phyloP scores from a whole-genome alignment of 1,284 basidiomycete genomes.

The Mycosarcoma maydis region DNA sequence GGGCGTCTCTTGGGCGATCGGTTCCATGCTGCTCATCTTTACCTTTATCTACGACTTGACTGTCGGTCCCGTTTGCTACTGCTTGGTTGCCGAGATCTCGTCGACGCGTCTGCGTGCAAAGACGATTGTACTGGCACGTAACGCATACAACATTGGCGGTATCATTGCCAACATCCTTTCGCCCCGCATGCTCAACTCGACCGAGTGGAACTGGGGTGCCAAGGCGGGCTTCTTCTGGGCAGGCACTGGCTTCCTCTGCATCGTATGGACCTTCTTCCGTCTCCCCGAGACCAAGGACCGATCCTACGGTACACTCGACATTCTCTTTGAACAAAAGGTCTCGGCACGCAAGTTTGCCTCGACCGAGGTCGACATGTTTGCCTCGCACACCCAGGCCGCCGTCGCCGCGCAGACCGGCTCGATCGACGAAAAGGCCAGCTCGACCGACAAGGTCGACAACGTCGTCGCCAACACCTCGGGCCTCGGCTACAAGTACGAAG shows the following conservation, averaged over 20 bases:
- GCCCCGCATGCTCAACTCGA: slow-evolving; percentile 69
- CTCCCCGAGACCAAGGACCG: slow-evolving; percentile 68
- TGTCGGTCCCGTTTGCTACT: slow-evolving; percentile 69
- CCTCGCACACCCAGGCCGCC: slow-evolving; percentile 23
- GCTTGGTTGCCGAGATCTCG: slow-evolving; percentile 69
- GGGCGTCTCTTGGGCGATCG: slow-evolving; percentile 66
- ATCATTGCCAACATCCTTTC: slow-evolving; percentile 68
- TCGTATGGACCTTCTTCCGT: slow-evolving; percentile 66
- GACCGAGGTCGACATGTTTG: slow-evolving; percentile 64
- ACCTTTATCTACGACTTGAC: slow-evolving; percentile 68
- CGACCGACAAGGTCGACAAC: slow-evolving; percentile 32
- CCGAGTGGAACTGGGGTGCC: slow-evolving; percentile 68
- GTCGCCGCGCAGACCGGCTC: slow-evolving; percentile 4
- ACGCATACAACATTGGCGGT: slow-evolving; percentile 67
- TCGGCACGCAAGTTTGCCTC: slow-evolving; percentile 66
- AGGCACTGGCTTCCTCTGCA: slow-evolving; percentile 66
- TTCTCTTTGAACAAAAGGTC: slow-evolving; percentile 66
- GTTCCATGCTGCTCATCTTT: slow-evolving; percentile 69
- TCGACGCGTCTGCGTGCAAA: slow-evolving; percentile 71
- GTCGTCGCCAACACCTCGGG: slow-evolving; percentile 33
- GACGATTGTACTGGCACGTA: slow-evolving; percentile 71
- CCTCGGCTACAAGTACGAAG: slow-evolving; percentile 42
- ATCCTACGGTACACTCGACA: slow-evolving; percentile 69
- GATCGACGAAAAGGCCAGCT: slow-evolving; percentile 26
- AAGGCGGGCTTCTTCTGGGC: slow-evolving; percentile 68